Evolutionary conservation across 2,329 filamentous ascomycete species (phyloP), one percentile per base, ranked within the genome.

Genomic region (Diplodia seriata): DNA sequence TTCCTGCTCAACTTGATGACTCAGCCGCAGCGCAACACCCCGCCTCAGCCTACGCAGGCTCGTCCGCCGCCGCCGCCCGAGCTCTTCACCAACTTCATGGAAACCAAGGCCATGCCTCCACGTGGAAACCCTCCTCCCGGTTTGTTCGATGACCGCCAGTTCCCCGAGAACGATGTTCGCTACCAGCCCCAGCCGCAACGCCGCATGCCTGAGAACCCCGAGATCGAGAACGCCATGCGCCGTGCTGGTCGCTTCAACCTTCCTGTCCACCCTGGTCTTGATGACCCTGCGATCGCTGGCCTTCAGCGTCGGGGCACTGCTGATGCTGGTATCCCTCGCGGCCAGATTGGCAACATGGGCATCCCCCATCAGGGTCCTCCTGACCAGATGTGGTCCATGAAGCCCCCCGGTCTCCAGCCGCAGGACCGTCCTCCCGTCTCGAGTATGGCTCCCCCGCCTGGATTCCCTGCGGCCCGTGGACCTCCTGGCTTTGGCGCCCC

Each of bases 1-100:
- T 94, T 95, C 76, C 82, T 97, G 59, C 91, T 97, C 79, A 91
- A 89, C 70, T 84, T 97, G 36, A 95, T 97, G 91, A 69, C 75
- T 23, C 75, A 75, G 70, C 73, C 73, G 31, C 73, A 74, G 59
- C 76, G 76, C 62, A 74, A 76, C 69, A 63, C 77, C 56, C 77
- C 80, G 55, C 77, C 78, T n/a, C 76, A 75, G 20, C 69, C 73
- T 49, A 72, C 73, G 9, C 50, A 59, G 11, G 59, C 53, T 57
- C 67, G 43, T 33, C 59, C 61, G 12, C 72, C 68, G 26, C 72
- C 68, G 20, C 73, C 54, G 23, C 70, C 62, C 29, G 75, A 77
- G 15, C 72, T 72, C 49, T 73, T 78, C 70, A 63, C 73, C 6
- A 55, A 59, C 29, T 71, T 75, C 68, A 69, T 74, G 73, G 76